Percentiles rank a stretch among this genome's conserved stretches.
These are phyloP conservation scores for Trypanosoma cruzi DNA, from an alignment of 208 protist genomes.

Conservation along the genomic window DNA sequence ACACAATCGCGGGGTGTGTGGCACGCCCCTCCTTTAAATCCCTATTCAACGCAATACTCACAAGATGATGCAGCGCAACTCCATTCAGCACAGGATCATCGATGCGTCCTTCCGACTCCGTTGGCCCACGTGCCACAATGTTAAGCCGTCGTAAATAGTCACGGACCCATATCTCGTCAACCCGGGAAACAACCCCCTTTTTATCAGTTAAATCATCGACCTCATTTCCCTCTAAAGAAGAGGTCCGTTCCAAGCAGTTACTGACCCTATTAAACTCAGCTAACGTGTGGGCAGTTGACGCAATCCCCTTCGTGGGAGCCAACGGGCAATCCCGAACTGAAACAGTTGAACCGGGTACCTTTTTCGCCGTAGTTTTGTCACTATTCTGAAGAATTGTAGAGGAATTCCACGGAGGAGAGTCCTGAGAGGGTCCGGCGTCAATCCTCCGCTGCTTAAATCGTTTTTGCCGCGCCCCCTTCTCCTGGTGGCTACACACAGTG, in stretches of 20 bases:
- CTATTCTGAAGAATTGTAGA: conserved; percentile 16
- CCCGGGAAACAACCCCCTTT: background rate
- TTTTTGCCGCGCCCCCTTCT: background rate
- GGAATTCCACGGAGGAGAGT: conserved; percentile 15
- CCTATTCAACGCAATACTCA: conserved; percentile 19
- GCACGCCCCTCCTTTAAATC: background rate
- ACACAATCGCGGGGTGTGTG: background rate
- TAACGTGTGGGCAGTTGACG: background rate
- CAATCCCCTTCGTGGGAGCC: too few species aligned
- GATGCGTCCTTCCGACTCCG: conserved; percentile 24
- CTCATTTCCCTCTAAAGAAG: background rate
- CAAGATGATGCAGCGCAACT: conserved; percentile 55
- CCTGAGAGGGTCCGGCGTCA: background rate
- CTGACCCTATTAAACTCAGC: background rate
- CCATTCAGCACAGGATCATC: conserved; percentile 76
- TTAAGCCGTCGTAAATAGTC: conserved; percentile 76
- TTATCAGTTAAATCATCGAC: background rate
- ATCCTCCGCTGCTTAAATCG: background rate
- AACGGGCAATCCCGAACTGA: background rate
- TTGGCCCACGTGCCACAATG: conserved; percentile 41
- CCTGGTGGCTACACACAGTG: conserved; percentile 1
- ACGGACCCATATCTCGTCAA: conserved; percentile 42
- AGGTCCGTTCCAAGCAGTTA: background rate
- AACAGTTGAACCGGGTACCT: background rate
- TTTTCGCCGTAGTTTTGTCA: conserved; percentile 7